Percentiles rank a stretch among this genome's conserved stretches.
phyloP scores from a whole-genome alignment of 2,329 filamentous ascomycete genomes.

The Fusarium domesticum region DNA sequence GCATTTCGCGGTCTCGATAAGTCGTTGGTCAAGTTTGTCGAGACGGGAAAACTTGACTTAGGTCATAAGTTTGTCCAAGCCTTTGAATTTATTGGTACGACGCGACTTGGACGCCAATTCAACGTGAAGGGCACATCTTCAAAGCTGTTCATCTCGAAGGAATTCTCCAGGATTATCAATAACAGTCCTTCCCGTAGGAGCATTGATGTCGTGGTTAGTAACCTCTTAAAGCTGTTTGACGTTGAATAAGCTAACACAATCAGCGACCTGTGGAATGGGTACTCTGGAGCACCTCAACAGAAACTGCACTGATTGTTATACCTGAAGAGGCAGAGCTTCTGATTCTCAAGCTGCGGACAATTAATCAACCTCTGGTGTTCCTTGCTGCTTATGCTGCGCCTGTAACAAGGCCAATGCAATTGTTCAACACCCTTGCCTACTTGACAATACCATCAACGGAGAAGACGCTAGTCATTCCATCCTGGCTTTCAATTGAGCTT shows the following conservation, averaged over 20 bases:
- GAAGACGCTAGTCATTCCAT: constrained; percentile 39
- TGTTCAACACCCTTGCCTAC: constrained; percentile 54
- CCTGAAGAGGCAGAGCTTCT: constrained; percentile 61
- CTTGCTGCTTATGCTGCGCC: constrained; percentile 59
- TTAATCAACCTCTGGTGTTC: constrained; percentile 30
- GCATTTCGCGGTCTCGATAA: constrained; percentile 45
- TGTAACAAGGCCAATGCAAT: constrained; percentile 56
- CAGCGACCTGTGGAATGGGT: constrained; percentile 59
- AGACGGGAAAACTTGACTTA: constrained; percentile 37
- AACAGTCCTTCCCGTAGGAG: background rate
- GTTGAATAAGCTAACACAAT: constrained; percentile 14
- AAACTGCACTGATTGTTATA: constrained; percentile 55
- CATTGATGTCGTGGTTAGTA: constrained; percentile 11
- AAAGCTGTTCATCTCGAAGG: constrained; percentile 36
- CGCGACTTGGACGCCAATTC: constrained; percentile 35
- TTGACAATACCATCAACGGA: constrained; percentile 51
- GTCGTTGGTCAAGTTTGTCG: constrained; percentile 35
- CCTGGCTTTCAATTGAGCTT: constrained; percentile 55
- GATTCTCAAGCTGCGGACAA: constrained; percentile 42
- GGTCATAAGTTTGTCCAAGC: constrained; percentile 34
- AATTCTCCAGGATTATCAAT: constrained; percentile 17
- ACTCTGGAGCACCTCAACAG: constrained; percentile 47
- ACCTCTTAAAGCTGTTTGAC: constrained; percentile 5
- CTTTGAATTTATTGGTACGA: constrained; percentile 40
- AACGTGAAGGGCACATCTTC: constrained; percentile 7